These are phyloP conservation scores for Cordyceps tenuipes DNA, from an alignment of 2,329 filamentous ascomycete species.

Conservation along the genomic window DNA sequence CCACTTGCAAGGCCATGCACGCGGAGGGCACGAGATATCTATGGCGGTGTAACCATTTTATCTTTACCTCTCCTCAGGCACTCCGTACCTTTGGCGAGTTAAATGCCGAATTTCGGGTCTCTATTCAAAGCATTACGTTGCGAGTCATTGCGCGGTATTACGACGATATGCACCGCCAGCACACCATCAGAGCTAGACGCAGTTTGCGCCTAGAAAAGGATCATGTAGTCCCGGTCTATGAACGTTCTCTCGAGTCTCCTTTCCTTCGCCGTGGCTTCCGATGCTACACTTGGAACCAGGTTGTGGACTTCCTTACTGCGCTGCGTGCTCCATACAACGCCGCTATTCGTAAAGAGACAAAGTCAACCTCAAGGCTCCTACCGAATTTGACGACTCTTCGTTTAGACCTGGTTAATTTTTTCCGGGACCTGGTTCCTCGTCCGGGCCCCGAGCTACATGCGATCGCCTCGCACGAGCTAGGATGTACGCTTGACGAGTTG, in stretches of 20 bases:
- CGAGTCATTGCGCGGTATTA: constrained; percentile 49
- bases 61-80: constrained; percentile 44
- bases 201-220: constrained; percentile 35
- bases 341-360: constrained; percentile 24
- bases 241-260: constrained; percentile 35
- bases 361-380: constrained; percentile 34
- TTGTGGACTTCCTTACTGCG: constrained; percentile 43
- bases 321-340: constrained; percentile 44
- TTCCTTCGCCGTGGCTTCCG: constrained; percentile 44
- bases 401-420: constrained; percentile 48
- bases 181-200: constrained; percentile 34
- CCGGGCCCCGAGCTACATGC: constrained; percentile 42
- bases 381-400: constrained; percentile 39
- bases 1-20: constrained; percentile 41
- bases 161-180: constrained; percentile 39
- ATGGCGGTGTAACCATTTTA: constrained; percentile 45
- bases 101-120: constrained; percentile 31
- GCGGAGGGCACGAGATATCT: constrained; percentile 41
- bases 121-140: constrained; percentile 39
- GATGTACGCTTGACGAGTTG: constrained; percentile 44
- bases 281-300: constrained; percentile 46
- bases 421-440: constrained; percentile 35
- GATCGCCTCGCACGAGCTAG: constrained; percentile 44
- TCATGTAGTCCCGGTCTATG: constrained; percentile 33
- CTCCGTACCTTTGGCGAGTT: constrained; percentile 42